Conservation (phyloP, 441 rosid genomes). For the Mallotus japonicus region DNA sequence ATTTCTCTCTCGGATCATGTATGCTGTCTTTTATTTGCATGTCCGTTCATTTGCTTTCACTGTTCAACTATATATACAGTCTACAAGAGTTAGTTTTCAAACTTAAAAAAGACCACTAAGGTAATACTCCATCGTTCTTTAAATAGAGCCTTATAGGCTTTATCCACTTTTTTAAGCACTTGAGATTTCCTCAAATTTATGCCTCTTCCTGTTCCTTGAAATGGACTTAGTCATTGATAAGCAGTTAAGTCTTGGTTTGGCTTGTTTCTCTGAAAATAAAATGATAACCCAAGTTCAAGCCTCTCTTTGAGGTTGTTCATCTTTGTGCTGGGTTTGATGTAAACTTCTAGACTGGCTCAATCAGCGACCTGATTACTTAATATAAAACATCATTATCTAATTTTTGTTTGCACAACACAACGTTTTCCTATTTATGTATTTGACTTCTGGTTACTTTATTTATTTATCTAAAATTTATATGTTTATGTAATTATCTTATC, state of each 20-base stretch:
- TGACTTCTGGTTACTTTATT: not conserved
- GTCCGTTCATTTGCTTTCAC: constrained; percentile 3
- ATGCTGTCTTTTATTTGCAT: not conserved
- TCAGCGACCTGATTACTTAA: not conserved
- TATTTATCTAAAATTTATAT: not conserved
- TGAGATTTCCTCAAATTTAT: constrained; percentile 1
- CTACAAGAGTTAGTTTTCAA: not conserved
- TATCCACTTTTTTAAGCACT: not conserved
- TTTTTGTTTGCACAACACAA: not conserved
- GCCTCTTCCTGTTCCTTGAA: not conserved
- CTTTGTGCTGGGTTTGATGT: not conserved
- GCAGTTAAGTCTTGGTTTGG: too few relatives aligned
- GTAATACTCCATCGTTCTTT: not conserved
- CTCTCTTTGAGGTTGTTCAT: not conserved
- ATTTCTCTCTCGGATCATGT: constrained; percentile 12
- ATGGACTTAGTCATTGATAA: not conserved
- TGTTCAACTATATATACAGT: not conserved
- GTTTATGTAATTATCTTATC: not conserved
- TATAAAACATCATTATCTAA: not conserved
- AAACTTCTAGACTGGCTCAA: not conserved
- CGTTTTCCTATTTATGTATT: not conserved
- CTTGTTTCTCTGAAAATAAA: too few relatives aligned
- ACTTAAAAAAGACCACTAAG: constrained; percentile 2
- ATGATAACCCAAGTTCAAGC: not conserved
- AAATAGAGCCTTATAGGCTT: not conserved